Percentiles rank a stretch among this genome's conserved stretches.
phyloP scores from a whole-genome alignment of 371 early-diverging fungal genomes.

The Batkoa obscura region DNA sequence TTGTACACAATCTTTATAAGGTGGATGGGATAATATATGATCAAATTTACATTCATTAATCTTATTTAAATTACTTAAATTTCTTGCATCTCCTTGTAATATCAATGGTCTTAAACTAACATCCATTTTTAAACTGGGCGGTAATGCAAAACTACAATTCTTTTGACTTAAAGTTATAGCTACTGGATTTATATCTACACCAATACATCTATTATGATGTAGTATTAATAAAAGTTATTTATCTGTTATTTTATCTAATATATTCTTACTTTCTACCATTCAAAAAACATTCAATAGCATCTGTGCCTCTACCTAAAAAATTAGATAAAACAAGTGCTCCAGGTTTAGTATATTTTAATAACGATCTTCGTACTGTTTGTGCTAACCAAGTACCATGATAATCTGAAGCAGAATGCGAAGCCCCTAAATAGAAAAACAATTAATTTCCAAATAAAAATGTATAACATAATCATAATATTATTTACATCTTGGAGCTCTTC shows the following conservation, averaged over 20 bases:
- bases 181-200: constrained; percentile 79
- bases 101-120: constrained; percentile 68
- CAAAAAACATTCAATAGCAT: constrained; percentile 78
- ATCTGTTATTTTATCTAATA: background rate
- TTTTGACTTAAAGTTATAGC: constrained; percentile 65
- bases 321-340: constrained; percentile 71
- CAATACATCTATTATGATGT: constrained; percentile 32
- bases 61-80: constrained; percentile 25
- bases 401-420: constrained; percentile 75
- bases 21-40: constrained; percentile 79
- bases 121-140: constrained; percentile 31
- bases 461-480: background rate
- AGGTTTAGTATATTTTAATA: constrained; percentile 48
- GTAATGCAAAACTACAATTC: constrained; percentile 67
- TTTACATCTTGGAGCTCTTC: constrained; percentile 67
- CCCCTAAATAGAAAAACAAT: constrained; percentile 22
- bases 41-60: constrained; percentile 51
- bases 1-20: constrained; percentile 77
- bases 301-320: constrained; percentile 73
- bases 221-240: background rate
- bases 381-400: constrained; percentile 92
- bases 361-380: constrained; percentile 65
- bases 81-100: constrained; percentile 54
- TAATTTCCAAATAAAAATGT: background rate
- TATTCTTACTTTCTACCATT: constrained; percentile 40